Evolutionary conservation across 1,284 basidiomycete genomes (phyloP), one percentile per base, ranked within the genome.

Genomic region (Vanrija humicola): DNA sequence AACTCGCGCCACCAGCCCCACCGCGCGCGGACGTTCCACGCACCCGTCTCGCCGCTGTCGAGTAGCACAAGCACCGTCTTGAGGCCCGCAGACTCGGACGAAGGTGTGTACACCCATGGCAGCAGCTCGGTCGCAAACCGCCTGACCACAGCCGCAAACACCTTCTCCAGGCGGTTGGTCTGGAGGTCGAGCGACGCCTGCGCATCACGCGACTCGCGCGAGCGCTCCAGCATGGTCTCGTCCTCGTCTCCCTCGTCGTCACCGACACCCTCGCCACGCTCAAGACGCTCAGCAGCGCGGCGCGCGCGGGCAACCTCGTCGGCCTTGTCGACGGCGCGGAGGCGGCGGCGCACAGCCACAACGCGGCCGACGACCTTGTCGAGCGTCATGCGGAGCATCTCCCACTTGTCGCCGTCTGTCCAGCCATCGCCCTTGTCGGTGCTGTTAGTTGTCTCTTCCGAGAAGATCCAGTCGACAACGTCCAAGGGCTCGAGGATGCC

Each of bases 401-500:
- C 87, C 90, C 91, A 96, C 67, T 88, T 84, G 82, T 82, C 64
- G 75, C 84, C 62, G 85, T 80, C 67, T 70, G 77, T 76, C 79
- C 79, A 80, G 14, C 73, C 70, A 47, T 74, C 69, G 38, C 64
- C 70, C 9, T 64, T 52, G 46, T 71, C 68, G 64, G 70, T 59
- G 43, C 69, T 63, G 16, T 63, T 64, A n/a, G 66, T 64, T 5
- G 54, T 60, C 43, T 64, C 54, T 48, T 64, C 43, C 79, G 80
- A 58, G 73, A 98, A 98, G 16, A 88, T 83, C 86, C 90, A 97
- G 5, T 79, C 79, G 50, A 97, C 86, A 16, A 98, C 88, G 68
- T 98, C 94, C 15, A 86, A 84, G 0, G 94, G 91, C 68, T 98
- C 93, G 28, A 98, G 87, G 55, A 98, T 89, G 68, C 96, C 90